phyloP scores from a whole-genome alignment of 306 rosid genomes.

The Medicago ruthenica region DNA sequence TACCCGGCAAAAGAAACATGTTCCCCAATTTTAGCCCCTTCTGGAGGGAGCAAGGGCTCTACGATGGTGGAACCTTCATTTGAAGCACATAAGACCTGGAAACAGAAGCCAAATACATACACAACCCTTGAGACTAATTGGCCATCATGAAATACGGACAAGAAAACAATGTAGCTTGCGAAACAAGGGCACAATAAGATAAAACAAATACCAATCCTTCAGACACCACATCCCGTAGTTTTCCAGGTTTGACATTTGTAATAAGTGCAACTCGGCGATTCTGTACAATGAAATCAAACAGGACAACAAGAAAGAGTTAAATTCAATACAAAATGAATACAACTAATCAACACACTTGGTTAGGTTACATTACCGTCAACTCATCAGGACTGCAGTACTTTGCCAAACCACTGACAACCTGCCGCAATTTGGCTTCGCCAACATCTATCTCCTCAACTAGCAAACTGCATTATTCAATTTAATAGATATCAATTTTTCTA shows the following conservation, averaged over 20 bases:
- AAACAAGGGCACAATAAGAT: constrained; percentile 17
- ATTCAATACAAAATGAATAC: constrained; percentile 22
- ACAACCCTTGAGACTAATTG: constrained; percentile 17
- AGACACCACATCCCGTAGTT: constrained; percentile 90
- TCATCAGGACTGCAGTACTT: constrained; percentile 82
- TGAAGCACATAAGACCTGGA: constrained; percentile 92
- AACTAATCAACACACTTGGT: constrained; percentile 16
- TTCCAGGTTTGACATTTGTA: constrained; percentile 97
- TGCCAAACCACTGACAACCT: constrained; percentile 97
- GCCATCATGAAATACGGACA: constrained; percentile 25
- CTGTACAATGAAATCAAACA: constrained; percentile 53
- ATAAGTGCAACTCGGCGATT: constrained; percentile 82
- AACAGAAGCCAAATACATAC: constrained; percentile 37
- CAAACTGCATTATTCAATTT: constrained; percentile 60
- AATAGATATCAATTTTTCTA: constrained; percentile 7
- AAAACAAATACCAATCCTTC: constrained; percentile 81
- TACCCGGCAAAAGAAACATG: constrained; percentile 81
- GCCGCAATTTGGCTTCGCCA: constrained; percentile 85
- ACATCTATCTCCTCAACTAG: constrained; percentile 95
- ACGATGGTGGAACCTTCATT: constrained; percentile 78
- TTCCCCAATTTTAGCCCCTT: constrained; percentile 86
- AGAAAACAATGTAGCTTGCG: constrained; percentile 12
- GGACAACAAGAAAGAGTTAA: constrained; percentile 17
- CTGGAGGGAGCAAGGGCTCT: constrained; percentile 93
- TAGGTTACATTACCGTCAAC: constrained; percentile 63